phyloP scores from a whole-genome alignment of 352 stramenopile species.

The Thraustotheca clavata region DNA sequence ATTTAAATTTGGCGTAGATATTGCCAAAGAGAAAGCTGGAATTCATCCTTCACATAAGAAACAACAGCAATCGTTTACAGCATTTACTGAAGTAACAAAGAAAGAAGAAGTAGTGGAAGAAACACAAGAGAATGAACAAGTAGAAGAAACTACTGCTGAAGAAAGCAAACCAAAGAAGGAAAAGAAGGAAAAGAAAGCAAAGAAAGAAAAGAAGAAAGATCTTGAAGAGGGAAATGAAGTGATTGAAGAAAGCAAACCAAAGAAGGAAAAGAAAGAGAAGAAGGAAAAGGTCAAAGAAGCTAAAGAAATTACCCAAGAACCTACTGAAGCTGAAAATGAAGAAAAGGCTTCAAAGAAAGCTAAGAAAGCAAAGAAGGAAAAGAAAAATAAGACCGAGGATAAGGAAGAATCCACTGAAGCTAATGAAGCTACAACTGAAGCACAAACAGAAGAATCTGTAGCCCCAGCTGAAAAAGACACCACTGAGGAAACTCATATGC shows the following conservation, averaged over 20 bases:
- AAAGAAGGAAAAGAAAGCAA: slow-evolving; percentile 12
- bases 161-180: not conserved
- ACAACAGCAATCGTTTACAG: not conserved
- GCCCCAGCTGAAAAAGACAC: slow-evolving; percentile 8
- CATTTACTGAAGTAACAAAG: not conserved
- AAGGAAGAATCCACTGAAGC: slow-evolving; percentile 2
- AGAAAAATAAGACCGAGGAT: slow-evolving; percentile 21
- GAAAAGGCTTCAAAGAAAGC: slow-evolving; percentile 20
- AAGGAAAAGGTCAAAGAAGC: too few relatives aligned
- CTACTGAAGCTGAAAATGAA: not conserved
- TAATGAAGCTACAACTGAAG: slow-evolving; percentile 1
- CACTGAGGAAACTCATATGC: slow-evolving; percentile 31
- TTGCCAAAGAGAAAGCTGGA: slow-evolving; percentile 63
- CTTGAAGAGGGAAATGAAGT: slow-evolving; percentile 12
- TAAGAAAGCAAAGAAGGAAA: slow-evolving; percentile 29
- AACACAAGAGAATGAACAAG: slow-evolving; percentile 3
- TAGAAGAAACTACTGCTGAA: slow-evolving; percentile 23
- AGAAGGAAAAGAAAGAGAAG: slow-evolving; percentile 25
- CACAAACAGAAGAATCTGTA: not conserved
- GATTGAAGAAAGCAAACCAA: slow-evolving; percentile 21
- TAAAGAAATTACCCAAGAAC: slow-evolving; percentile 24
- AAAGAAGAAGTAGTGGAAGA: slow-evolving; percentile 14
- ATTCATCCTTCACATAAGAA: slow-evolving; percentile 26
- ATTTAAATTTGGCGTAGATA: slow-evolving; percentile 30
- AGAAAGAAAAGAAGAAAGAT: slow-evolving; percentile 1